Conservation (phyloP, 139 green algal species). For the Pleodorina starrii region DNA sequence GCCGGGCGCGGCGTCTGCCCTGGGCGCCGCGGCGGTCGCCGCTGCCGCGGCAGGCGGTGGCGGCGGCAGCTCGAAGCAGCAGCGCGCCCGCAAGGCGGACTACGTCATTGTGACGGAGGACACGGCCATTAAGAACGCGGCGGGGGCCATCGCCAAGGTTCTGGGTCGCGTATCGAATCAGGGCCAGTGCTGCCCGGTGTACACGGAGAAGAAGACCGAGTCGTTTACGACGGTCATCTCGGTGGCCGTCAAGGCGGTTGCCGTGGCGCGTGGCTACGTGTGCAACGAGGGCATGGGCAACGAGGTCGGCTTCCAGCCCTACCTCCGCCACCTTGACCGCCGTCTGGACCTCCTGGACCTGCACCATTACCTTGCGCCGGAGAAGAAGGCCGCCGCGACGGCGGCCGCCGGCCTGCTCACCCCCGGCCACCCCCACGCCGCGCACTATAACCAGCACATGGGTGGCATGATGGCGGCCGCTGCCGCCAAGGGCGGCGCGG, state of each 20-base stretch:
- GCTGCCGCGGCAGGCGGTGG: neutral
- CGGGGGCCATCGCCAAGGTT: constrained; percentile 66
- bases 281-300: constrained; percentile 60
- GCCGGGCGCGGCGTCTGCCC: neutral
- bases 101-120: constrained; percentile 68
- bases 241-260: constrained; percentile 63
- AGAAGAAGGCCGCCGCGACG: neutral
- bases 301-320: constrained; percentile 64
- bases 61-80: constrained; percentile 14
- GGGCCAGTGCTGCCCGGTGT: constrained; percentile 63
- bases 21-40: neutral
- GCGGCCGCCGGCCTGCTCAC: neutral
- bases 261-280: constrained; percentile 57
- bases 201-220: constrained; percentile 64
- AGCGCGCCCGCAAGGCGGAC: constrained; percentile 59
- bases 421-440: neutral
- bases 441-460: neutral
- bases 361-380: constrained; percentile 32
- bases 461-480: constrained; percentile 2
- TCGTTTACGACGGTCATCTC: constrained; percentile 56
- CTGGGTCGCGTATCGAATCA: constrained; percentile 53
- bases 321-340: constrained; percentile 51
- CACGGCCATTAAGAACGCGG: constrained; percentile 66
- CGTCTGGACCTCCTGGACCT: constrained; percentile 40
- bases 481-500: neutral